These are phyloP conservation scores for Candida pseudoglaebosa DNA, from an alignment of 805 yeast species.

Conservation along the genomic window DNA sequence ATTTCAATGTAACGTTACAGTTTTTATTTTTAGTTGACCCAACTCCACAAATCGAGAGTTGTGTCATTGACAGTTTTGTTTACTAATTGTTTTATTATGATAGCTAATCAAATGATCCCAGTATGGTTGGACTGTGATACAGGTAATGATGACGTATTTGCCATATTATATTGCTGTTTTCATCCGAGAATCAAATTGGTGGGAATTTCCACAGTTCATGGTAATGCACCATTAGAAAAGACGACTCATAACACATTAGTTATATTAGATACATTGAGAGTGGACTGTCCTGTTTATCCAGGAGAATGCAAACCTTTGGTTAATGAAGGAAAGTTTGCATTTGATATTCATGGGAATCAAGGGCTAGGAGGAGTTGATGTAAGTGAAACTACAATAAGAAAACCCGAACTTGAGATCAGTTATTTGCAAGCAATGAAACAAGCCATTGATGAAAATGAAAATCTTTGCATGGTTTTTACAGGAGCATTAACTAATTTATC, in stretches of 20 bases:
- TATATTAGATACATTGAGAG: slow-evolving; percentile 55
- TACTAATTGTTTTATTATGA: slow-evolving; percentile 5
- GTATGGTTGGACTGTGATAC: slow-evolving; percentile 92
- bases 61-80: neutral
- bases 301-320: slow-evolving; percentile 61
- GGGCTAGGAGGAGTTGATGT: slow-evolving; percentile 76
- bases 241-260: slow-evolving; percentile 71
- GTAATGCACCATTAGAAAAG: slow-evolving; percentile 58
- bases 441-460: slow-evolving; percentile 41
- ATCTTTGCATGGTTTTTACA: slow-evolving; percentile 62
- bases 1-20: neutral
- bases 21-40: neutral
- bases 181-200: slow-evolving; percentile 55
- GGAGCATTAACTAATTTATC: slow-evolving; percentile 79
- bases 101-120: slow-evolving; percentile 39
- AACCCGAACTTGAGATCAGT: slow-evolving; percentile 14
- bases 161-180: slow-evolving; percentile 58
- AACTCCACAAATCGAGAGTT: neutral
- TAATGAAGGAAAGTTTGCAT: slow-evolving; percentile 49
- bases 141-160: slow-evolving; percentile 85
- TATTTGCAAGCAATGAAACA: slow-evolving; percentile 35
- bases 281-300: slow-evolving; percentile 57
- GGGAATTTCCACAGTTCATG: slow-evolving; percentile 76
- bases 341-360: slow-evolving; percentile 64
- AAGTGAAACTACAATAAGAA: slow-evolving; percentile 37